A percentile compares a stretch with the other conserved stretches of the same genome.
Evolutionary conservation across 306 rosid genomes (phyloP).

Genomic region (Lathyrus oleraceus): DNA sequence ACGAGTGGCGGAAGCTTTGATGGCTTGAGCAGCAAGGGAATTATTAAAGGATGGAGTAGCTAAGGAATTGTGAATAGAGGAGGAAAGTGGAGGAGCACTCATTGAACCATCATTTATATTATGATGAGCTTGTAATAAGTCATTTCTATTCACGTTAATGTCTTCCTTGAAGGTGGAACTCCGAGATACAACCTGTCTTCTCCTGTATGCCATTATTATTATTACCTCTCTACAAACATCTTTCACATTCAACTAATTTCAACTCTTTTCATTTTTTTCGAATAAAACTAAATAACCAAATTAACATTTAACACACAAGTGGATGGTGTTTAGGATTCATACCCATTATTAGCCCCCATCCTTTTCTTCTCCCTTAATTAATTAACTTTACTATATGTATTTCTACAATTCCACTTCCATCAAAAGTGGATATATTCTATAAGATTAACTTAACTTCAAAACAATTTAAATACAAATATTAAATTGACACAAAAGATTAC

Average conservation of each 20-base stretch:
- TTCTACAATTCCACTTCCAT: too few relatives aligned
- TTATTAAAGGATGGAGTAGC: slow-evolving; percentile 40
- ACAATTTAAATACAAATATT: too few relatives aligned
- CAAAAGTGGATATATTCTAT: too few relatives aligned
- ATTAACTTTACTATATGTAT: background rate
- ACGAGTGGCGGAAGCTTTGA: slow-evolving; percentile 64
- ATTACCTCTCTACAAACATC: background rate
- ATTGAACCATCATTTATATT: background rate
- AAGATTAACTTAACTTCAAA: too few relatives aligned
- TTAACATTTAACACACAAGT: slow-evolving; percentile 23
- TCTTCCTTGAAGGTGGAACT: slow-evolving; percentile 84
- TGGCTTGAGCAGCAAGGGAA: slow-evolving; percentile 80
- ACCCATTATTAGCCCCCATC: slow-evolving; percentile 31
- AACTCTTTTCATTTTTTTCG: background rate
- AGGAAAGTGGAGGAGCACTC: slow-evolving; percentile 9
- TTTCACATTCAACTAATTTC: slow-evolving; percentile 13
- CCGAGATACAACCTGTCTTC: slow-evolving; percentile 69
- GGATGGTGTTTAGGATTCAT: slow-evolving; percentile 38
- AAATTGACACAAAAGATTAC: too few relatives aligned
- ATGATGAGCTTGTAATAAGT: background rate
- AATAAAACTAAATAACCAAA: slow-evolving; percentile 10
- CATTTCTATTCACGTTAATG: slow-evolving; percentile 24
- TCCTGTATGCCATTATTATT: slow-evolving; percentile 70
- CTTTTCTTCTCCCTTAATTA: background rate
- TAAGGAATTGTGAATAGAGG: slow-evolving; percentile 14